Conservation (phyloP, 179 eudicot genomes). For the Beta macrorhiza region DNA sequence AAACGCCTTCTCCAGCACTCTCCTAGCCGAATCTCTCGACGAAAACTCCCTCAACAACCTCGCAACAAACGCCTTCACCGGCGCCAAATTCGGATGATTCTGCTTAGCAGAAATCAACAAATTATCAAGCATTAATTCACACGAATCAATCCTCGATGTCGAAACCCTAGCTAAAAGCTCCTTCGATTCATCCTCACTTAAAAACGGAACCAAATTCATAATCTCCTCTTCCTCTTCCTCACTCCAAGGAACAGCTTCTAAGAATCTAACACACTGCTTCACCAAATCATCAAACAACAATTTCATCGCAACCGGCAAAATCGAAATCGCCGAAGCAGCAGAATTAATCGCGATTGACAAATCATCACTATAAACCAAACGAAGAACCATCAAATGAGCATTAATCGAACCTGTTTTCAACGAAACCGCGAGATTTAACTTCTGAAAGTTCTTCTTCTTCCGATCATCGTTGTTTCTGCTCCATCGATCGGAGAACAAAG, state of each 20-base stretch:
- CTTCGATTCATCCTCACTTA: constrained; percentile 59
- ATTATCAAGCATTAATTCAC: constrained; percentile 71
- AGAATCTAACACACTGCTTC: constrained; percentile 58
- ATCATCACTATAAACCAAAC: constrained; percentile 58
- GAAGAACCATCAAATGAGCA: constrained; percentile 47
- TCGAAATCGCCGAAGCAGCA: constrained; percentile 42
- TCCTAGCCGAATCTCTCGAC: constrained; percentile 56
- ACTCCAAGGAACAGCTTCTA: constrained; percentile 90
- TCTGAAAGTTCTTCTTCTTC: constrained; percentile 2
- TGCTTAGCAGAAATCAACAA: constrained; percentile 61
- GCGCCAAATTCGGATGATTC: constrained; percentile 72
- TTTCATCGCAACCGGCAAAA: constrained; percentile 74
- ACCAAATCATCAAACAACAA: constrained; percentile 77
- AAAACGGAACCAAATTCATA: constrained; percentile 52
- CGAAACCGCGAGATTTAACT: constrained; percentile 41
- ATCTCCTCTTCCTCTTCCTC: constrained; percentile 72
- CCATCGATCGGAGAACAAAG: constrained; percentile 84
- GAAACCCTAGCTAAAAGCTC: constrained; percentile 71
- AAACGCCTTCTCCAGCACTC: constrained; percentile 65
- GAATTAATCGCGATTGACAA: constrained; percentile 36
- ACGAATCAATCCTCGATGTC: constrained; percentile 38
- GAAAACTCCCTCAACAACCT: constrained; percentile 69
- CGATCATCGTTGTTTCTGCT: constrained; percentile 29
- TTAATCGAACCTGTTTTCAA: constrained; percentile 43
- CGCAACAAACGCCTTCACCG: constrained; percentile 83